Conservation (phyloP, 2,329 filamentous ascomycete species). For the Aureobasidium namibiae region DNA sequence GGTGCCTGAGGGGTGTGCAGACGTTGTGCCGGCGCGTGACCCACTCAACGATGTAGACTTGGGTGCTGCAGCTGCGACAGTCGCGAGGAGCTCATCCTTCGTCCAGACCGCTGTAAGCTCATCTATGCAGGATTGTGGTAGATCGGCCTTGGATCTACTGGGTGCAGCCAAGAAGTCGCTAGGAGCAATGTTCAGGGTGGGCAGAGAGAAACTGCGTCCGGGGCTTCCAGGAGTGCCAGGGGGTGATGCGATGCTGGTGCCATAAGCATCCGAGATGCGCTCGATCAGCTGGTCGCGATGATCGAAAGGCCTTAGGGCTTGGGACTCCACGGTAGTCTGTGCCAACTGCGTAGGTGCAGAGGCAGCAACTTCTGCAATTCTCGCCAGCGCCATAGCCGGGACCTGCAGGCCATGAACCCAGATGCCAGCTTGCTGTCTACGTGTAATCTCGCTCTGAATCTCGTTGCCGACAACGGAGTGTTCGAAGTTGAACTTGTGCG, state of each 20-base stretch:
- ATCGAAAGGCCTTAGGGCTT: conserved; percentile 66
- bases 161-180: conserved; percentile 17
- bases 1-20: conserved; percentile 34
- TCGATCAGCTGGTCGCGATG: conserved; percentile 64
- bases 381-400: conserved; percentile 57
- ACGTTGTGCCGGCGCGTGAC: conserved; percentile 41
- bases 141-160: conserved; percentile 38
- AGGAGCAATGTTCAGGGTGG: conserved; percentile 44
- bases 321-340: conserved; percentile 50
- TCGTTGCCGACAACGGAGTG: conserved; percentile 58
- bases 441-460: conserved; percentile 67
- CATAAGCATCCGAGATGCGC: conserved; percentile 64
- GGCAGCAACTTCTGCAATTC: conserved; percentile 38
- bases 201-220: conserved; percentile 53
- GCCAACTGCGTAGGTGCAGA: conserved; percentile 35
- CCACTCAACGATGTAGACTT: conserved; percentile 69
- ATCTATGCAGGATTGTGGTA: conserved; percentile 61
- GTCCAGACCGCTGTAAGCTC: conserved; percentile 76
- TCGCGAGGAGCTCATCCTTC: conserved; percentile 61
- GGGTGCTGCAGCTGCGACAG: conserved; percentile 57
- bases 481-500: conserved; percentile 70
- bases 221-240: conserved; percentile 44
- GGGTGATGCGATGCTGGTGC: conserved; percentile 53
- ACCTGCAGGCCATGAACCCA: conserved; percentile 71
- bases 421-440: conserved; percentile 63